These are phyloP conservation scores for Crithidia expoeki DNA, from an alignment of 208 protist species.

Conservation along the genomic window DNA sequence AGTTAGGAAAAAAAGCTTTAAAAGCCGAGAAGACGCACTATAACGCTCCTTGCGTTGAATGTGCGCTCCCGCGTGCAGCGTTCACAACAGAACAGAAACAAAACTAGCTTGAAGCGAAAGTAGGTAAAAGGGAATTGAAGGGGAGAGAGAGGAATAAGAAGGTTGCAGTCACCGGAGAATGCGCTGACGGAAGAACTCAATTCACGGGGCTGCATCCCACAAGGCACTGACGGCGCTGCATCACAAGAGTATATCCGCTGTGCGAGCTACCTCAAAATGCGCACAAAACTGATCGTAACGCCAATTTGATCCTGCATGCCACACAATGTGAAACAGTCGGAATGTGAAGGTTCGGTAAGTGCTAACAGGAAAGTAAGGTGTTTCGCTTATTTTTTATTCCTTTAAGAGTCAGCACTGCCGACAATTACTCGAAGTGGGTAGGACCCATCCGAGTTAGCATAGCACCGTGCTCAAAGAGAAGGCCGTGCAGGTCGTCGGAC, in stretches of 20 bases:
- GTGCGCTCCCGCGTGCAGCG: neutral
- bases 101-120: neutral
- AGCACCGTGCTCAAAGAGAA: slow-evolving; percentile 23
- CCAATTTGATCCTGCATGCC: too few relatives aligned
- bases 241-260: too few relatives aligned
- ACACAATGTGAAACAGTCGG: too few relatives aligned
- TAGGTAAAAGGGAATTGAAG: neutral
- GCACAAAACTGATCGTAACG: too few relatives aligned
- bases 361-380: too few relatives aligned
- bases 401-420: neutral
- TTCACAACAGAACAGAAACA: neutral
- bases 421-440: slow-evolving; percentile 13
- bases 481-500: neutral
- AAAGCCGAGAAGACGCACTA: slow-evolving; percentile 22
- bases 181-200: too few relatives aligned
- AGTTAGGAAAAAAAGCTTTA: neutral
- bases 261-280: too few relatives aligned
- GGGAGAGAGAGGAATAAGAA: slow-evolving; percentile 4
- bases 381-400: neutral
- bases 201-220: too few relatives aligned
- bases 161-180: too few relatives aligned
- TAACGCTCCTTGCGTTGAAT: neutral
- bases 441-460: slow-evolving; percentile 3
- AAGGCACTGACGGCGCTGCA: too few relatives aligned
- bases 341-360: too few relatives aligned